Base-by-base conservation (phyloP, 441 rosid genomes). In the Populus trichocarpa region DNA sequence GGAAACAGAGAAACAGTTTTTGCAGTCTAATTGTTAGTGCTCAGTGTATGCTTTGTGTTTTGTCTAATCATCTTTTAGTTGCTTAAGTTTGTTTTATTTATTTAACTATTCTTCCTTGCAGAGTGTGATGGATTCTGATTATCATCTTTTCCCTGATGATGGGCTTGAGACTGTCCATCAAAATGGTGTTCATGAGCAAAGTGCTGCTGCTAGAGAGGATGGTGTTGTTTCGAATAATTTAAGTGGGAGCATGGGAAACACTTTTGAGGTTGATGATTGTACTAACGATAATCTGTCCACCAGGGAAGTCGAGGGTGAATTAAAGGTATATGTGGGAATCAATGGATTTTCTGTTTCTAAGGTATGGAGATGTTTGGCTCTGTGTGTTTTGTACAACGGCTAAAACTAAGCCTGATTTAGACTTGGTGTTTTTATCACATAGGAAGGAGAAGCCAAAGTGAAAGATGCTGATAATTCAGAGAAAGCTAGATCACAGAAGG, bases 111-210 rank as follows among this genome's bases (percentile, higher is more conserved):
- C 20, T 79, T 75, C 74, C 72, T 83, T 81, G 68, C 77, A 89
- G 90, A 86, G 82, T 74, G 4, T 3, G 76, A 96, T 96, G 99
- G 98, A 94, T 68, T 77, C 85, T 9, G 89, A 88, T 77, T 76
- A 71, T 67, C 26, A 71, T 67, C 30, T 81, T 57, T 72, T 81
- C 67, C 82, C 82, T 11, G 53, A 50, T 68, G 88, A 82, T 81
- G 93, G 88, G 82, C 77, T 79, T 78, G 95, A 90, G 79, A 70
- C 68, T 25, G 83, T 75, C 82, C 85, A 82, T 84, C 84, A 82
- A 85, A 90, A 89, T 84, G 92, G 94, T 74, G 76, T 64, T 79
- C 79, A 75, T 77, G 78, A 77, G 63, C 81, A 80, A 75, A 72
- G 79, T 78, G 72, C 50, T 77, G 74, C 82, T 71, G 71, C 85